Evolutionary conservation across 345 rosid genomes (phyloP), one percentile per base, ranked within the genome.

Genomic region (Eucalyptus marginata): DNA sequence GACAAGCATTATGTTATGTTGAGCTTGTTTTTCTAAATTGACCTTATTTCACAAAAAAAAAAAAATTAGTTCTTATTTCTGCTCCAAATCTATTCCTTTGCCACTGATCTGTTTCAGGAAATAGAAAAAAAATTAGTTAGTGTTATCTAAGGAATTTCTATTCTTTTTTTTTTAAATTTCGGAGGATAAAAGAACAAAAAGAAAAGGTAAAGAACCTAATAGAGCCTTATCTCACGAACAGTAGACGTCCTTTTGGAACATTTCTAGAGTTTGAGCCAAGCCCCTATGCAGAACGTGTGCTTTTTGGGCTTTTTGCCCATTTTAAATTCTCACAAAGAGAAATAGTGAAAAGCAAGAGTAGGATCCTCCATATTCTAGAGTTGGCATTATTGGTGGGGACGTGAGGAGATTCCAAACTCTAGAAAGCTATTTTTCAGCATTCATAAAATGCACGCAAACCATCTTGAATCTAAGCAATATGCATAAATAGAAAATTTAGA

Each of bases 51-150:
- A 52, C 58, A 18, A 18, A 52, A n/a, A n/a, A n/a, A n/a, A n/a
- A n/a, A n/a, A n/a, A n/a, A n/a, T n/a, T n/a, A n/a, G n/a, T n/a
- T n/a, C 0, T 52, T 52, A 0, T 52, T 20, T 52, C 4, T 0
- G 0, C 10, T 3, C 0, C 2, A 52, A 52, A 52, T 18, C 4
- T 20, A 0, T 52, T 52, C 10, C 0, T 18, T 3, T 0, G 5
- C 0, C 2, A 52, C 0, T 18, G 0, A 18, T 52, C 10, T 52
- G 0, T 52, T 52, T 0, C 0, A 0, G 0, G 10, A 51, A 6
- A 51, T 7, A 17, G 8, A 17, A 51, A 18, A 18, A 3, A 52
- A 52, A 52, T 18, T 8, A 52, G 58, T 1, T 20, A 52, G 10
- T 52, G 10, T 52, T 18, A 52, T 2, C 10, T 0, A 52, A 52